phyloP scores from a whole-genome alignment of 2,329 filamentous ascomycete genomes.

The Polytolypa hystricis region DNA sequence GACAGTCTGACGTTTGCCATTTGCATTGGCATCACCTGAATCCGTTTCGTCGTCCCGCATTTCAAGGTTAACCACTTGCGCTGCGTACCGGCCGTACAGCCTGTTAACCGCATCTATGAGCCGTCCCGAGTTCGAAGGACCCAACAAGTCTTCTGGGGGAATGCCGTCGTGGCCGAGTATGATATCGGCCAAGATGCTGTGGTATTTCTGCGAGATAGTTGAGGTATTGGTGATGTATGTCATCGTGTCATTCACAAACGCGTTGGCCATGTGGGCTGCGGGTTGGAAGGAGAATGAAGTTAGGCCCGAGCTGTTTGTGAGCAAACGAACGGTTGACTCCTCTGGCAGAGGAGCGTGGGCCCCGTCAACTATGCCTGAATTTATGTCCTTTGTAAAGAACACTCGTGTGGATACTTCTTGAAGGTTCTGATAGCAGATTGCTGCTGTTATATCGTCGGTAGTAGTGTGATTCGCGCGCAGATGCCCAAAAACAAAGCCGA shows the following conservation, averaged over 20 bases:
- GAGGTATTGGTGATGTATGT: background rate
- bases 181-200: background rate
- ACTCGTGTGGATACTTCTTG: conserved; percentile 1
- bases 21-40: no score
- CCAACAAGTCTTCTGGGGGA: background rate
- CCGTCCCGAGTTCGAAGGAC: background rate
- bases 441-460: background rate
- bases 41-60: no score
- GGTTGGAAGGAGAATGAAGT: conserved; percentile 1
- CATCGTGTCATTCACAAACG: background rate
- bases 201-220: background rate
- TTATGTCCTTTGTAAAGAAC: background rate
- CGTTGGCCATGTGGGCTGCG: no score
- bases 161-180: background rate
- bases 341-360: background rate
- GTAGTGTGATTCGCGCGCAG: background rate
- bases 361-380: background rate
- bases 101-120: background rate
- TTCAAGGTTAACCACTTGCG: background rate
- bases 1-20: no score
- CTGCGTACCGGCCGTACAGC: background rate
- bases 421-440: background rate
- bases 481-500: conserved; percentile 1
- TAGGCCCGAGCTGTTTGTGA: background rate
- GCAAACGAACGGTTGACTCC: background rate